Evolutionary conservation across 371 early-diverging fungal species (phyloP).

Genomic region (Rhizopus microsporus): DNA sequence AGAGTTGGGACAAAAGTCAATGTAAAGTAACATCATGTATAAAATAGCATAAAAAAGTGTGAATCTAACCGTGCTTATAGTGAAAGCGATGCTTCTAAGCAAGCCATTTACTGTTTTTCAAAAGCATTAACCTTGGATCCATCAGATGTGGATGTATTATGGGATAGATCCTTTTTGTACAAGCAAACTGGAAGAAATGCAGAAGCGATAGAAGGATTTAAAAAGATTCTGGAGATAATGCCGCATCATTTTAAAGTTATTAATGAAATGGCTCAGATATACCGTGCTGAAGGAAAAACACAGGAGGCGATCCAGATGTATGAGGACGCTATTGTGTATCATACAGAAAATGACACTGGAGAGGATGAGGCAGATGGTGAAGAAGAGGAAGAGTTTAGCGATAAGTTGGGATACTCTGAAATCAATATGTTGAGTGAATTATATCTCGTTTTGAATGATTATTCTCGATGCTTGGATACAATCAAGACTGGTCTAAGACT

Average conservation of each 20-base stretch:
- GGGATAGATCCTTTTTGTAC: slow-evolving; percentile 69
- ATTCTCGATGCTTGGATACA: slow-evolving; percentile 65
- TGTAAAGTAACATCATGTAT: slow-evolving; percentile 41
- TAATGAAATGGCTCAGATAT: slow-evolving; percentile 56
- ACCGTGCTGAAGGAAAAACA: slow-evolving; percentile 45
- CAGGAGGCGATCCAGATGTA: slow-evolving; percentile 58
- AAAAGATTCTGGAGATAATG: slow-evolving; percentile 42
- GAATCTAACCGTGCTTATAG: slow-evolving; percentile 37
- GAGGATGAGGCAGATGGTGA: slow-evolving; percentile 31
- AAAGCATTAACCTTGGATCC: slow-evolving; percentile 69
- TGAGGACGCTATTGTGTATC: slow-evolving; percentile 49
- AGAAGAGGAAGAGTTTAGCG: slow-evolving; percentile 37
- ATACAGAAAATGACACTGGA: slow-evolving; percentile 29
- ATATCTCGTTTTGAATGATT: slow-evolving; percentile 76
- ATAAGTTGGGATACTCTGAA: slow-evolving; percentile 72
- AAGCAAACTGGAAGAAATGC: slow-evolving; percentile 42
- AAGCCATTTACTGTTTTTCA: slow-evolving; percentile 82
- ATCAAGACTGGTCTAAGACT: slow-evolving; percentile 74
- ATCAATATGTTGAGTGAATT: slow-evolving; percentile 85
- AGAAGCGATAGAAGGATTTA: slow-evolving; percentile 58
- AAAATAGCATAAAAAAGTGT: slow-evolving; percentile 1
- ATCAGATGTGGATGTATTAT: slow-evolving; percentile 67
- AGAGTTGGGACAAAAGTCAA: slow-evolving; percentile 73
- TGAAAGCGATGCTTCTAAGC: slow-evolving; percentile 64
- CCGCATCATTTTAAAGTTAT: slow-evolving; percentile 63